Conservation (phyloP, 2,329 filamentous ascomycete species). For the Penicillium occitanis region DNA sequence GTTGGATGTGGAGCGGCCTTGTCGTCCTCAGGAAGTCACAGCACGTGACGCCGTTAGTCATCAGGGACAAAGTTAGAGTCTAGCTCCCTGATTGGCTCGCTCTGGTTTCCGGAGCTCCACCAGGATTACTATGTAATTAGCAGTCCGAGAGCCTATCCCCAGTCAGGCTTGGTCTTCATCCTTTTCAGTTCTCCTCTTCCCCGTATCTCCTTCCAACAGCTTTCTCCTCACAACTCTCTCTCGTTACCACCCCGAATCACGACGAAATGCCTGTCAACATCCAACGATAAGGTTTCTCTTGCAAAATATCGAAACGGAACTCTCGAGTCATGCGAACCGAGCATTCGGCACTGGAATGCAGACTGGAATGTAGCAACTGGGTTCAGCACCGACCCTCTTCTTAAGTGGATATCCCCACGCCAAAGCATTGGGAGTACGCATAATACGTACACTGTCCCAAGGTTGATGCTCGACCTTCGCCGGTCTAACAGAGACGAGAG, state of each 20-base stretch:
- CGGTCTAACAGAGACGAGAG: background rate
- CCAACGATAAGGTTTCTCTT: background rate
- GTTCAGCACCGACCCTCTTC: constrained; percentile 10
- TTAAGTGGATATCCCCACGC: constrained; percentile 6
- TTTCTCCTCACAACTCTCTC: background rate
- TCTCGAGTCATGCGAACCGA: background rate
- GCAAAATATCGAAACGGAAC: background rate
- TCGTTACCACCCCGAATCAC: background rate
- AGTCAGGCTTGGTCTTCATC: background rate
- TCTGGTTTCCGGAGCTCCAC: background rate
- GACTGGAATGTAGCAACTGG: background rate
- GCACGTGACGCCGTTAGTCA: background rate
- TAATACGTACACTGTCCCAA: background rate
- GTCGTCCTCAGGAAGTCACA: background rate
- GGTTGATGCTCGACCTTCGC: background rate
- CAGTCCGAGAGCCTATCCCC: background rate
- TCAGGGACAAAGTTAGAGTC: background rate
- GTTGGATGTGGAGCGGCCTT: background rate
- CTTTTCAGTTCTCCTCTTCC: background rate
- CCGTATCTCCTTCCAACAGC: background rate
- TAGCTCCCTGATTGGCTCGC: background rate
- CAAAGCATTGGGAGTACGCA: background rate
- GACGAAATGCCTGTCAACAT: background rate
- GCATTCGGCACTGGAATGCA: constrained; percentile 4
- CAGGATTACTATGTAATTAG: background rate